A percentile compares a stretch with the other conserved stretches of the same genome.
Conservation (phyloP, 2,329 filamentous ascomycete genomes). For the Diaporthe caulivora region DNA sequence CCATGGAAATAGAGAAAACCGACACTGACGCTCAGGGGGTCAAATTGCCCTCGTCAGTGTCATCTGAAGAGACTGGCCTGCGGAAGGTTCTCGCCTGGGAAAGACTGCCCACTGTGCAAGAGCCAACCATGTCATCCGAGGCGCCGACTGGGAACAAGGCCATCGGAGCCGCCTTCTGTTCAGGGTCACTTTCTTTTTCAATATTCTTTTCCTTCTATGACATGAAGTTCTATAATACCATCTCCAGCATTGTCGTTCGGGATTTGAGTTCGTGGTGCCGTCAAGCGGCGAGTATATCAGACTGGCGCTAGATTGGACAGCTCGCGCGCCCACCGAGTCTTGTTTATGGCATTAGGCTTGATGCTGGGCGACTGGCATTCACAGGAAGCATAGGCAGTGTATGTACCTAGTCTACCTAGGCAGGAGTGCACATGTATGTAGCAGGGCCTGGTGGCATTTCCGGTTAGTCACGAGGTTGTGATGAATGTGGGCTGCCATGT, state of each 20-base stretch:
- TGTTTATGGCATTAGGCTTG: slow-evolving; percentile 17
- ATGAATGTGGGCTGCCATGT: slow-evolving; percentile 11
- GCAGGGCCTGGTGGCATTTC: neutral
- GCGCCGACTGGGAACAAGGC: neutral
- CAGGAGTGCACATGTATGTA: too few relatives aligned
- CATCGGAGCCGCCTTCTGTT: neutral
- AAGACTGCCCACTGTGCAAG: neutral
- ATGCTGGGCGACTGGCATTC: slow-evolving; percentile 13
- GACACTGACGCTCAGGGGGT: too few relatives aligned
- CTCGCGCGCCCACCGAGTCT: neutral
- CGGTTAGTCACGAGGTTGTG: neutral
- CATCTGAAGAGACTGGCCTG: slow-evolving; percentile 5
- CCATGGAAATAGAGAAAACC: too few relatives aligned
- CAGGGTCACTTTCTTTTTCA: neutral
- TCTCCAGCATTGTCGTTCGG: neutral
- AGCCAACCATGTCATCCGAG: neutral
- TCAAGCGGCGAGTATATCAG: slow-evolving; percentile 11
- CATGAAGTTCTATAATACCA: neutral
- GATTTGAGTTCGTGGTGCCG: slow-evolving; percentile 1
- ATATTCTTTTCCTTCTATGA: neutral
- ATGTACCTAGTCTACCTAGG: too few relatives aligned
- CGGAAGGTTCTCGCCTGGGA: neutral
- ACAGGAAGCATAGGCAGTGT: neutral
- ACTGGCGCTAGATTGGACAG: slow-evolving; percentile 5
- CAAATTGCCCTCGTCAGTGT: neutral